Conservation (phyloP, 768 basidiomycete genomes). For the Mycena kentingensis region DNA sequence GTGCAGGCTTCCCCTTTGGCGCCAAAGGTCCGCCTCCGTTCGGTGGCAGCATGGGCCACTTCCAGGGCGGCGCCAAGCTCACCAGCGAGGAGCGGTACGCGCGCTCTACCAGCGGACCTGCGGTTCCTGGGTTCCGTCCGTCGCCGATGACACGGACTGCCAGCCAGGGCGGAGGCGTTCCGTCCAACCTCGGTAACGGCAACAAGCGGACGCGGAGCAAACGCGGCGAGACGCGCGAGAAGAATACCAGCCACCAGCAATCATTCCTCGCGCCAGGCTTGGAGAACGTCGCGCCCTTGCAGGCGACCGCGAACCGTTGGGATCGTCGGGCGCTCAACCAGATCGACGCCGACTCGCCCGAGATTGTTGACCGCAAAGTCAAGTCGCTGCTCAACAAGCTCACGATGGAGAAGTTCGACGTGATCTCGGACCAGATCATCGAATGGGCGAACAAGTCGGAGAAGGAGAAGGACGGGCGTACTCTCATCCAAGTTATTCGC, state of each 20-base stretch:
- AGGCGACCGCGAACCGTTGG: slow-evolving; percentile 85
- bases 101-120: slow-evolving; percentile 54
- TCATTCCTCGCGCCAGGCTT: slow-evolving; percentile 33
- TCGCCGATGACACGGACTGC: slow-evolving; percentile 67
- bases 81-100: slow-evolving; percentile 72
- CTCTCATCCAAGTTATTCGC: slow-evolving; percentile 93
- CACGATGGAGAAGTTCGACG: slow-evolving; percentile 95
- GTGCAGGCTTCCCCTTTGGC: slow-evolving; percentile 52
- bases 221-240: slow-evolving; percentile 79
- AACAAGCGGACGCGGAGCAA: slow-evolving; percentile 73
- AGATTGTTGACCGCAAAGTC: slow-evolving; percentile 91
- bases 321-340: slow-evolving; percentile 49
- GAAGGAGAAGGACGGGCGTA: slow-evolving; percentile 90
- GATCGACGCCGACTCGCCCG: slow-evolving; percentile 70
- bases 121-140: slow-evolving; percentile 55
- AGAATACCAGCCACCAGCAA: slow-evolving; percentile 48
- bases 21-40: slow-evolving; percentile 44
- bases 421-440: slow-evolving; percentile 94
- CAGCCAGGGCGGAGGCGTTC: slow-evolving; percentile 61
- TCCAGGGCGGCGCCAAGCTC: slow-evolving; percentile 55
- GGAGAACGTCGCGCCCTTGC: slow-evolving; percentile 79
- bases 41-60: slow-evolving; percentile 65
- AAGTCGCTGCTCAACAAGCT: slow-evolving; percentile 91
- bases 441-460: slow-evolving; percentile 92
- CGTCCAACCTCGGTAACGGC: slow-evolving; percentile 43